phyloP scores from a whole-genome alignment of 441 rosid species.

The Jatropha multifida region DNA sequence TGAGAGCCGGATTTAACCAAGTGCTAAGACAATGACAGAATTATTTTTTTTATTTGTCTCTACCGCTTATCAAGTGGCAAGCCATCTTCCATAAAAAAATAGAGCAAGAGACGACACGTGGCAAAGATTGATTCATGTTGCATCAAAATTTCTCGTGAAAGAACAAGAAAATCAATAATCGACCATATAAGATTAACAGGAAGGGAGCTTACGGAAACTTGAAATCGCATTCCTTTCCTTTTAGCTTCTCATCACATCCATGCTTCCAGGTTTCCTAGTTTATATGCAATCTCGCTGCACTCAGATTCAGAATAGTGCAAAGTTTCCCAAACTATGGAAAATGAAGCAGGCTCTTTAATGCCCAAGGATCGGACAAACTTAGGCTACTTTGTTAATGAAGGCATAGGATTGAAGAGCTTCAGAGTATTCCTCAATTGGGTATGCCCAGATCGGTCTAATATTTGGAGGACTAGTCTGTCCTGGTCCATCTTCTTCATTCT shows the following conservation, averaged over 20 bases:
- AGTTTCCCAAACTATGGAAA: conserved; percentile 42
- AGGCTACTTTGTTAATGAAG: conserved; percentile 13
- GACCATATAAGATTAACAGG: background rate
- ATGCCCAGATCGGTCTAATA: conserved; percentile 57
- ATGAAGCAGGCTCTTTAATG: conserved; percentile 30
- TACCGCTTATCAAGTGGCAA: too few relatives aligned
- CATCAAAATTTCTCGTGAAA: background rate
- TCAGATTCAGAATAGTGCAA: conserved; percentile 5
- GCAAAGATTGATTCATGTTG: too few relatives aligned
- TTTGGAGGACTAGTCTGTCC: conserved; percentile 49
- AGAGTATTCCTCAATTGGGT: conserved; percentile 48
- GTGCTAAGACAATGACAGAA: too few relatives aligned
- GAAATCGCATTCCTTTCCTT: background rate
- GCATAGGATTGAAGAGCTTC: conserved; percentile 45
- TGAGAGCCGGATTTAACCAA: too few relatives aligned
- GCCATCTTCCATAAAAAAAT: too few relatives aligned
- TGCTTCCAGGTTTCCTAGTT: background rate
- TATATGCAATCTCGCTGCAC: conserved; percentile 16
- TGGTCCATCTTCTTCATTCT: conserved; percentile 73
- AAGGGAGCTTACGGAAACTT: background rate
- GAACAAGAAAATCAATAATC: too few relatives aligned
- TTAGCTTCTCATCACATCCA: background rate
- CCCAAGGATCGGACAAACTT: conserved; percentile 17
- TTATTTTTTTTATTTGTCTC: too few relatives aligned
- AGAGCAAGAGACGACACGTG: too few relatives aligned